These are phyloP conservation scores for Chlamydomonas sp. DNA, from an alignment of 139 green algal species.

Conservation along the genomic window DNA sequence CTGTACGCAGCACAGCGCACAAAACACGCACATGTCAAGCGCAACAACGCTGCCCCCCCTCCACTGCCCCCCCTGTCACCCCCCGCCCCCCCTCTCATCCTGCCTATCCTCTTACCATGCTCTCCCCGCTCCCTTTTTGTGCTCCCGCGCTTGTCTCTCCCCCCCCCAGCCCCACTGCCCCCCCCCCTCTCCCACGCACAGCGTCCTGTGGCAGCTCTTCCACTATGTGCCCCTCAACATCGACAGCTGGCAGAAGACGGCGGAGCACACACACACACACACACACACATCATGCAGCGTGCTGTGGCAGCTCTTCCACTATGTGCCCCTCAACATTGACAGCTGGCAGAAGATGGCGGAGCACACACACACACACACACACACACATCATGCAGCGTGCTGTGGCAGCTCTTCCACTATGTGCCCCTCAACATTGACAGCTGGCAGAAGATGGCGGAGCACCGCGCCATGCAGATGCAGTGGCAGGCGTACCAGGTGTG, in stretches of 20 bases:
- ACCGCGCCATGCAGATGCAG: slow-evolving; percentile 79
- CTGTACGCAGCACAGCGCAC: too few relatives aligned
- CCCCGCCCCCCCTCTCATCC: background rate
- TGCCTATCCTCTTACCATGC: background rate
- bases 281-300: slow-evolving; percentile 70
- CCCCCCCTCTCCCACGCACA: slow-evolving; percentile 20
- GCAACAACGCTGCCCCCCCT: background rate
- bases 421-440: slow-evolving; percentile 89
- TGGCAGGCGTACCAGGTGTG: slow-evolving; percentile 64
- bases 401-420: slow-evolving; percentile 99
- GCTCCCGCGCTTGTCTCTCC: slow-evolving; percentile 97
- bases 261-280: slow-evolving; percentile 71
- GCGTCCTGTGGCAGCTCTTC: slow-evolving; percentile 95
- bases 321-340: slow-evolving; percentile 93
- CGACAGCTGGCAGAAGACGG: slow-evolving; percentile 75
- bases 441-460: slow-evolving; percentile 75
- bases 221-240: slow-evolving; percentile 96
- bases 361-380: slow-evolving; percentile 73
- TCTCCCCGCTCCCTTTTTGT: slow-evolving; percentile 43
- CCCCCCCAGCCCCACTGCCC: slow-evolving; percentile 55
- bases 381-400: slow-evolving; percentile 64
- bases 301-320: slow-evolving; percentile 97
- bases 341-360: slow-evolving; percentile 72
- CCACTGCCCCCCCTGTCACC: background rate
- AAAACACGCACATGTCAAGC: too few relatives aligned